Evolutionary conservation across 768 basidiomycete species (phyloP), one percentile per base, ranked within the genome.

Genomic region (Kondoa malvinella): DNA sequence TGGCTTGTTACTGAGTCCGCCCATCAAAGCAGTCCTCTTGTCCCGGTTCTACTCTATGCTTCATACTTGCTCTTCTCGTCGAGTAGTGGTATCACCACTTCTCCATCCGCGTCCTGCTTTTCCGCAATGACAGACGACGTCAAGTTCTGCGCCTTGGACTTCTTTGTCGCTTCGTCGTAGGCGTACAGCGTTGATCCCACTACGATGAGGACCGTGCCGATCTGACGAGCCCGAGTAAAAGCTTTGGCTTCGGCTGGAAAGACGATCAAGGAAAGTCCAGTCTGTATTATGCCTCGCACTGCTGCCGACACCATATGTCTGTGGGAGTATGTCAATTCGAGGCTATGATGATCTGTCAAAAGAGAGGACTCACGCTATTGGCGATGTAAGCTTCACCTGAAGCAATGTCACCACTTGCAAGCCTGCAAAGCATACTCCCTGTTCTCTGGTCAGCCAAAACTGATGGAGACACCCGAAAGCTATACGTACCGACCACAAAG

Each of bases 191-290:
- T n/a, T 14, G 30, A 15, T 31, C 61, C 61, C 27, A 63, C 61
- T 3, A 67, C 60, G 59, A 57, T 34, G 27, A 66, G 57, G 34
- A 60, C 25, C 15, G 58, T 60, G 12, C 58, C 29, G 58, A 60
- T 25, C 26, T 25, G 29, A 25, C 25, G 25, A 25, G 58, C 8
- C 15, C n/a, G 58, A 30, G 61, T 60, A 60, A 68, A 68, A 40
- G 34, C 67, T 50, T 60, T 40, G 3, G 67, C 67, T 25, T 67
- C 66, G 26, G 58, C 58, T 34, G 66, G 58, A n/a, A 60, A 60
- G 58, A 30, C 58, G 26, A 60, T 8, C 4, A 60, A n/a, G 14
- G 58, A 25, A 30, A 60, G 58, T 4, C 58, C 58, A 60, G 58
- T 25, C 58, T 60, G 58, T 8, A 60, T 4, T 4, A 25, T 60